Conservation (phyloP, 2,329 filamentous ascomycete species). For the Akanthomyces dipterigenus region DNA sequence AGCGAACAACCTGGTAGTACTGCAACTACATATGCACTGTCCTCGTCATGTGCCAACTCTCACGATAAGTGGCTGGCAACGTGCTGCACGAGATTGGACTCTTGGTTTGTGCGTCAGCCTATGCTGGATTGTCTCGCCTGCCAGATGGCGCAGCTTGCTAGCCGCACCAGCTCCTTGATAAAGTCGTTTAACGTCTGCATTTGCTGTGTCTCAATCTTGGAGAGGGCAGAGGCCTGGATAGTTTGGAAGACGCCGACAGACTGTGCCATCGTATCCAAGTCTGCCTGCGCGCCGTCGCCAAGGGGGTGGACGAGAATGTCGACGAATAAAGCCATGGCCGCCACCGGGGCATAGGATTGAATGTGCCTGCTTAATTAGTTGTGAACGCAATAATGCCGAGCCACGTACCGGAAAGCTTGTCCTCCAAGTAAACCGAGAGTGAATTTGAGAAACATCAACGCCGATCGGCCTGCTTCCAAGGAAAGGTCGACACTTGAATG, state of each 20-base stretch:
- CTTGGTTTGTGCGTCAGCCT: neutral
- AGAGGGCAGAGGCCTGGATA: neutral
- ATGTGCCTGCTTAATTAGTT: constrained; percentile 6
- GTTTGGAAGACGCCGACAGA: constrained; percentile 2
- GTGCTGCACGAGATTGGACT: constrained; percentile 33
- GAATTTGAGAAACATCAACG: constrained; percentile 12
- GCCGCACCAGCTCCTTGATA: constrained; percentile 12
- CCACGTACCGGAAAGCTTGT: neutral
- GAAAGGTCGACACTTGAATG: constrained; percentile 20
- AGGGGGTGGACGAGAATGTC: constrained; percentile 12
- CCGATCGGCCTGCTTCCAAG: constrained; percentile 18
- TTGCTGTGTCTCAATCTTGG: neutral
- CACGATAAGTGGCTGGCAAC: constrained; percentile 29
- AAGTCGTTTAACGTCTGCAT: constrained; percentile 3
- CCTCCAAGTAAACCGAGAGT: neutral
- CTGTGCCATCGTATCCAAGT: constrained; percentile 17
- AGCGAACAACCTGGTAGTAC: constrained; percentile 40
- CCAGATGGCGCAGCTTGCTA: constrained; percentile 11
- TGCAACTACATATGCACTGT: constrained; percentile 44
- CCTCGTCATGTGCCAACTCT: constrained; percentile 40
- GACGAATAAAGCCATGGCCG: constrained; percentile 14
- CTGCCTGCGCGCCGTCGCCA: neutral
- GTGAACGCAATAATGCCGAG: neutral
- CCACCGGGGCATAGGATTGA: constrained; percentile 5
- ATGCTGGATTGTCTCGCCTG: neutral